Base-by-base conservation (phyloP, 1,284 basidiomycete species). In the Ustilago xerochloae region DNA sequence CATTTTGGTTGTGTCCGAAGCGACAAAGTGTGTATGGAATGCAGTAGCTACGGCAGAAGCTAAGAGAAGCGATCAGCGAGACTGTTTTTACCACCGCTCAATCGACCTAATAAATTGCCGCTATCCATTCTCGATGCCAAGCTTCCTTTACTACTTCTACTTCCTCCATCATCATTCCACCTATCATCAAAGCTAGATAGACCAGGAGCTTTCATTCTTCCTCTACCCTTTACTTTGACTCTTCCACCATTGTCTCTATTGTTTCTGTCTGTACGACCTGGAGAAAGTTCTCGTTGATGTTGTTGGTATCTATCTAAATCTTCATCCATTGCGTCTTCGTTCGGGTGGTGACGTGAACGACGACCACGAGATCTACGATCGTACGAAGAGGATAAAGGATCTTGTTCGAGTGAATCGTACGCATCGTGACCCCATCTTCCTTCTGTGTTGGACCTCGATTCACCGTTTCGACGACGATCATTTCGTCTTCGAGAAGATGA, bases 191-290 rank as follows among this genome's bases (percentile, higher is more conserved):
- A 54, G 4, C 35, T 48, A 10, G 54, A 47, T 4, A 56, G 33
- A 9, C 61, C 63, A 8, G 74, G 74, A n/a, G 74, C 74, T 45
- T 70, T 72, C 74, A 76, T 76, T 6, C 65, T 33, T 0, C 74
- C 74, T 13, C 74, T 33, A 3, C 74, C 74, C 36, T 66, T 76
- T 33, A 65, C 56, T 45, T 64, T 65, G 50, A 59, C 55, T 32
- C 67, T 16, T 12, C 60, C 67, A 13, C 50, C 58, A 15, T 39
- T 33, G 15, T 28, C 15, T 8, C 26, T 33, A 16, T 6, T 12
- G n/a, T 29, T 6, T 10, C 32, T 12, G n/a, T 29, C 9, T 10
- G 22, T 20, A n/a, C 66, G 51, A 6, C 50, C 47, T 3, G 77
- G 77, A 1, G 75, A 77, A n/a, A 67, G 59, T 28, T 76, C 76